These are phyloP conservation scores for Calophaca sinica DNA, from an alignment of 306 rosid genomes.

Conservation along the genomic window DNA sequence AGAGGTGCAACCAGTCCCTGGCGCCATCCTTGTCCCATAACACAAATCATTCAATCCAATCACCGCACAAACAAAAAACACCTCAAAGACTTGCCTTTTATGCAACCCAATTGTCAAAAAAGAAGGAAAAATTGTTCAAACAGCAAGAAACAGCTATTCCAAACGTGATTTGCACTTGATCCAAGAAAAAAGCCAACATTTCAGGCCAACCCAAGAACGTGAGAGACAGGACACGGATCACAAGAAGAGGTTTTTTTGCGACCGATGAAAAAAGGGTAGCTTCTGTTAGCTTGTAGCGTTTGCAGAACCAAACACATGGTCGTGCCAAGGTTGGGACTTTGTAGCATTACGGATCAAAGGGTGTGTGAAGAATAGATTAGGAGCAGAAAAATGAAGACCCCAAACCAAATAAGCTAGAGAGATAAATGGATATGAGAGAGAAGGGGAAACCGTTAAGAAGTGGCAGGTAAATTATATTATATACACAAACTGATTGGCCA, in stretches of 20 bases:
- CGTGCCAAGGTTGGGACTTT: slow-evolving; percentile 15
- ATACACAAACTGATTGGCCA: slow-evolving; percentile 48
- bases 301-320: slow-evolving; percentile 40
- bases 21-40: slow-evolving; percentile 56
- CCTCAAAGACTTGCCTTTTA: slow-evolving; percentile 14
- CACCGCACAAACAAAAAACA: slow-evolving; percentile 34
- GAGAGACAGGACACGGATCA: neutral
- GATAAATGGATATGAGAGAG: neutral
- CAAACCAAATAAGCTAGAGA: slow-evolving; percentile 17
- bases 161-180: slow-evolving; percentile 45
- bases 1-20: slow-evolving; percentile 50
- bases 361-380: slow-evolving; percentile 38
- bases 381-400: slow-evolving; percentile 44
- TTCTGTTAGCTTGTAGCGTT: slow-evolving; percentile 1
- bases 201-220: slow-evolving; percentile 23
- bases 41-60: slow-evolving; percentile 35
- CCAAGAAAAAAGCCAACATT: slow-evolving; percentile 38
- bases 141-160: slow-evolving; percentile 46
- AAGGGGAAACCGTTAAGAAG: slow-evolving; percentile 55
- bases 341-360: slow-evolving; percentile 33
- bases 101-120: slow-evolving; percentile 6
- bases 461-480: slow-evolving; percentile 25
- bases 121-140: slow-evolving; percentile 7
- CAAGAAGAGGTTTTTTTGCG: slow-evolving; percentile 14
- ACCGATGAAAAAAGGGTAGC: slow-evolving; percentile 36